A percentile compares a stretch with the other conserved stretches of the same genome.
These are phyloP conservation scores for Botrytis pseudocinerea DNA, from an alignment of 2,329 filamentous ascomycete genomes.

Conservation along the genomic window DNA sequence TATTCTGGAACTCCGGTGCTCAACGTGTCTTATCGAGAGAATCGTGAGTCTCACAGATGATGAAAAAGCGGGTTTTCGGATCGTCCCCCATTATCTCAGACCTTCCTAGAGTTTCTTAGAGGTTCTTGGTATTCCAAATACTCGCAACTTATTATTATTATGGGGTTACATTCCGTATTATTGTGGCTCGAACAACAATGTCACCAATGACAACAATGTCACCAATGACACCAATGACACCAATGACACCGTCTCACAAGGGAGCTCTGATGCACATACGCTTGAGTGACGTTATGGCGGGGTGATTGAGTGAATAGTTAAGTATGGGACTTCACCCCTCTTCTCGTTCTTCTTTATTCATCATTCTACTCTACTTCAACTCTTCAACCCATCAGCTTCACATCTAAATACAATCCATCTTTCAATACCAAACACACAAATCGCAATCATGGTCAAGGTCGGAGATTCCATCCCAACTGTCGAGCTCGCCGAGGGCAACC, in stretches of 20 bases:
- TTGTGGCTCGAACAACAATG: not conserved
- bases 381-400: not conserved
- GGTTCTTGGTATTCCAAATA: slow-evolving; percentile 15
- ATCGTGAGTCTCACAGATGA: not conserved
- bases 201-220: not conserved
- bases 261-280: not conserved
- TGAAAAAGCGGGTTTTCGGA: not conserved
- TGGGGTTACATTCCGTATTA: not conserved
- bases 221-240: not conserved
- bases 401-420: not conserved
- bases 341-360: not conserved
- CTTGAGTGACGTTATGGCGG: slow-evolving; percentile 7
- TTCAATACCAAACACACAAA: slow-evolving; percentile 14
- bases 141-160: not conserved
- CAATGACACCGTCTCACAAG: not conserved
- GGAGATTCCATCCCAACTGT: slow-evolving; percentile 79
- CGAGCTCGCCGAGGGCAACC: slow-evolving; percentile 76
- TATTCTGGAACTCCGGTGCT: not conserved
- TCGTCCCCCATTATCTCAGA: not conserved
- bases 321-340: slow-evolving; percentile 1
- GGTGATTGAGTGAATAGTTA: not conserved
- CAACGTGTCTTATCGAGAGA: not conserved
- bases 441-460: slow-evolving; percentile 55
- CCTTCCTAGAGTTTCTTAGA: slow-evolving; percentile 18
- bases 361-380: not conserved